A percentile compares a stretch with the other conserved stretches of the same genome.
phyloP scores from a whole-genome alignment of 192 early-diverging fungal genomes.

The Rhizophlyctis rosea region DNA sequence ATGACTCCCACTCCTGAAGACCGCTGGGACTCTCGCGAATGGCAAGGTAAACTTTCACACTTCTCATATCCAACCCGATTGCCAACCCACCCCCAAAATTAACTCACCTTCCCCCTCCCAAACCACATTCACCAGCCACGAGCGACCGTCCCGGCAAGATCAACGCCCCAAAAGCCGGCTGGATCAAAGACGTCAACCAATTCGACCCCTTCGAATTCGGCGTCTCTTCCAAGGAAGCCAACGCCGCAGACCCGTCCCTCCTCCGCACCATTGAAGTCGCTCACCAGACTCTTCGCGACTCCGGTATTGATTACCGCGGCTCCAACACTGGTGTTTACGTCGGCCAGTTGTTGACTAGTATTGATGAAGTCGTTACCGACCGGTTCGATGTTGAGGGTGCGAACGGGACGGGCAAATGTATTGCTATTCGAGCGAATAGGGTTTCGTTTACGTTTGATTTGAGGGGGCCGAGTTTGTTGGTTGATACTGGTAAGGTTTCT shows the following conservation, averaged over 20 bases:
- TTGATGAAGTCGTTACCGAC: constrained; percentile 6
- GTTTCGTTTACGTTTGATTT: constrained; percentile 33
- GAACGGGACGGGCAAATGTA: constrained; percentile 7
- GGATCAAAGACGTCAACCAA: constrained; percentile 13
- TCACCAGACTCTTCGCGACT: constrained; percentile 27
- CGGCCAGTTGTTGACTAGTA: constrained; percentile 7
- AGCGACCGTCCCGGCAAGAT: constrained; percentile 6
- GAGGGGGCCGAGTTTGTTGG: constrained; percentile 21
- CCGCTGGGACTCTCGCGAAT: too few relatives aligned
- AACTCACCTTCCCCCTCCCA: too few relatives aligned
- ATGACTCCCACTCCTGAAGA: too few relatives aligned
- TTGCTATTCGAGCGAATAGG: constrained; percentile 26
- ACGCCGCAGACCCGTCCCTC: constrained; percentile 17
- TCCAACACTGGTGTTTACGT: constrained; percentile 30
- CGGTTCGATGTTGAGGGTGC: constrained; percentile 11
- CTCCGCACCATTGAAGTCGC: constrained; percentile 20
- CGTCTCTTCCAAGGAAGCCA: constrained; percentile 24
- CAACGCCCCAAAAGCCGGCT: constrained; percentile 3
- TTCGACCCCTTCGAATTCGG: constrained; percentile 35
- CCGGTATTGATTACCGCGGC: constrained; percentile 29
- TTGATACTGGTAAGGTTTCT: constrained; percentile 20
- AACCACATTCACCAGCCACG: too few relatives aligned
- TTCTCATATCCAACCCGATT: too few relatives aligned
- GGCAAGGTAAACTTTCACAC: too few relatives aligned
- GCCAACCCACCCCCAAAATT: too few relatives aligned